Conservation (phyloP, 2,329 filamentous ascomycete species). For the Erysiphe pulchra region DNA sequence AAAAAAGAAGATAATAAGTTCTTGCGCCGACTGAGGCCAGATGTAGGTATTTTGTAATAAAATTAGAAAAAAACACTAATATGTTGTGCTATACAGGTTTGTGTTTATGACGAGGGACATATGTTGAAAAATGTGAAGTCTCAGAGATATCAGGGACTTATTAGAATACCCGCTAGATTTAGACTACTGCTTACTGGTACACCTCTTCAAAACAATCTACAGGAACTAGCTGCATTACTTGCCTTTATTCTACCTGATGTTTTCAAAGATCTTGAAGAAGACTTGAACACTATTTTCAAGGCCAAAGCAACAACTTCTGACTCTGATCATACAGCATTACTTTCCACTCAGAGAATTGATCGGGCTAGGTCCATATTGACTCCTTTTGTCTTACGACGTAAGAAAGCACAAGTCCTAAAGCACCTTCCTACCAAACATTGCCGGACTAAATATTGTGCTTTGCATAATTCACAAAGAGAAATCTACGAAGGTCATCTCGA, state of each 20-base stretch:
- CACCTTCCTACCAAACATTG: slow-evolving; percentile 62
- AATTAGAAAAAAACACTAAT: neutral
- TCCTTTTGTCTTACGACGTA: slow-evolving; percentile 79
- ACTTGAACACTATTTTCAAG: slow-evolving; percentile 71
- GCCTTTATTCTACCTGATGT: slow-evolving; percentile 81
- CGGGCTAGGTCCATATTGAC: slow-evolving; percentile 79
- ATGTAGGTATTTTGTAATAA: slow-evolving; percentile 14
- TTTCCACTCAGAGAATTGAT: slow-evolving; percentile 68
- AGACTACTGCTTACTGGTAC: slow-evolving; percentile 74
- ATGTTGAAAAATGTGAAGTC: slow-evolving; percentile 74
- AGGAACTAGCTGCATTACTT: slow-evolving; percentile 71
- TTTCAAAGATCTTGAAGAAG: slow-evolving; percentile 51
- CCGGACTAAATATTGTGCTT: slow-evolving; percentile 55
- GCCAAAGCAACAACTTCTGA: slow-evolving; percentile 71
- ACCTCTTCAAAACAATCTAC: slow-evolving; percentile 79
- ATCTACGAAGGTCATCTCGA: slow-evolving; percentile 51
- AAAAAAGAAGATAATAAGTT: slow-evolving; percentile 35
- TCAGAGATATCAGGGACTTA: slow-evolving; percentile 53
- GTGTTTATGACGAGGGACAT: slow-evolving; percentile 83
- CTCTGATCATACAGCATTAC: slow-evolving; percentile 51
- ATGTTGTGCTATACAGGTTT: slow-evolving; percentile 6
- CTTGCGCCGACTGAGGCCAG: slow-evolving; percentile 27
- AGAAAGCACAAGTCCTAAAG: slow-evolving; percentile 74
- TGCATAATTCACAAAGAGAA: slow-evolving; percentile 43
- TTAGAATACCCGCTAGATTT: slow-evolving; percentile 56